Conservation (phyloP, 345 rosid species). For the Erucastrum elatum region DNA sequence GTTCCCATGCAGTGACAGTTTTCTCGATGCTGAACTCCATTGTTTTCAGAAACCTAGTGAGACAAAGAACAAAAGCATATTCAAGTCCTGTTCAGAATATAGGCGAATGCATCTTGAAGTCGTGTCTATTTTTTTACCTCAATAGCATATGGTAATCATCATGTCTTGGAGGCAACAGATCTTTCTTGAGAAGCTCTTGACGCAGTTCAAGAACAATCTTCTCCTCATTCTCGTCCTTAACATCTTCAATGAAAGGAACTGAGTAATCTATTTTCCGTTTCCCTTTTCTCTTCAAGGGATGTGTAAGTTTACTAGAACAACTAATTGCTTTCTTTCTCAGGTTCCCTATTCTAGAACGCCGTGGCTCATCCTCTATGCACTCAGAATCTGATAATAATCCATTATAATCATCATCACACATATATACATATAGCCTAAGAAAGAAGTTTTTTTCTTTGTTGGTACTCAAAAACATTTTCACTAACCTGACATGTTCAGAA, state of each 20-base stretch:
- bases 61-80: not conserved
- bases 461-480: not conserved
- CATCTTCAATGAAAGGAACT: conserved; percentile 55
- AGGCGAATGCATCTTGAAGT: too few relatives aligned
- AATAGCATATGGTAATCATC: conserved; percentile 83
- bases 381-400: conserved; percentile 54
- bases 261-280: not conserved
- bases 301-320: conserved; percentile 43
- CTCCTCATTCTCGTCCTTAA: conserved; percentile 81
- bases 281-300: not conserved
- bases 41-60: conserved; percentile 72
- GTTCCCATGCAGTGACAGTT: conserved; percentile 82
- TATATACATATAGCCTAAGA: not conserved
- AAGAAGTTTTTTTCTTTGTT: not conserved
- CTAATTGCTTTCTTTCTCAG: conserved; percentile 77
- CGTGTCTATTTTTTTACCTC: conserved; percentile 45
- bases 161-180: conserved; percentile 68
- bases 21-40: conserved; percentile 72
- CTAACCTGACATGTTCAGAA: not conserved
- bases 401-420: not conserved
- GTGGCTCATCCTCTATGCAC: conserved; percentile 51
- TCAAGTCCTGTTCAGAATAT: too few relatives aligned
- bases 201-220: conserved; percentile 58
- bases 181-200: conserved; percentile 59
- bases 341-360: conserved; percentile 73